Evolutionary conservation across 2,329 filamentous ascomycete species (phyloP), one percentile per base, ranked within the genome.

Genomic region (Aspergillus ibericus): DNA sequence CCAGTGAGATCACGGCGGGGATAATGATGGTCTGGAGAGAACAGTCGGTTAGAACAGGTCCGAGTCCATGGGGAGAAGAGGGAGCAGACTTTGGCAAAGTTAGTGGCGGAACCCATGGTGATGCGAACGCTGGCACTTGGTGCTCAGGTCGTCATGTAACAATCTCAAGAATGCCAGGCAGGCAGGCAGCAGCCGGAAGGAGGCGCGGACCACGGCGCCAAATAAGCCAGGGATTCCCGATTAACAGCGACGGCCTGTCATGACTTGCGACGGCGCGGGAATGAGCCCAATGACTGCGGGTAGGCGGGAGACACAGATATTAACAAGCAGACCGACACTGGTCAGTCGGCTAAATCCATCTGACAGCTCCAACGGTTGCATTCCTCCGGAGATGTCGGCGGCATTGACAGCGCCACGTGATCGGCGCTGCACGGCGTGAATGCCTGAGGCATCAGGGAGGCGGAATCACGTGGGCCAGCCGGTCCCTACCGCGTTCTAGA

Each of bases 1-100:
- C 75, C 49, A 92, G 81, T 47, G 89, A 89, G 69, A 92, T 87
- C 69, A 88, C 68, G 54, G 88, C 88, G 34, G 90, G 89, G 63
- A 91, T 78, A 66, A 91, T 73, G 62, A 92, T 77, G 5, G 87
- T 89, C 89, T 92, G 52, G 20, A 8, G 22, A 22, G 44, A n/a
- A 29, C 18, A 18, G 48, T 63, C 36, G 58, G 38, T 60, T 51
- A 50, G 38, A 27, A 48, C 25, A 35, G 13, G 8, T 16, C n/a
- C 18, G 22, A 9, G 51, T 15, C 5, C 15, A 36, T 35, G 18
- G 16, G 34, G 46, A 9, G n/a, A 5, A 40, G 29, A 32, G 22
- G 34, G 38, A 16, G 7, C 16, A 27, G 29, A 73, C 72, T 69
- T 74, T 74, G 53, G 69, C 69, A 38, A 74, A 67, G 16, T 58